Evolutionary conservation across 2,329 filamentous ascomycete species (phyloP).

Genomic region (Colletotrichum zoysiae): DNA sequence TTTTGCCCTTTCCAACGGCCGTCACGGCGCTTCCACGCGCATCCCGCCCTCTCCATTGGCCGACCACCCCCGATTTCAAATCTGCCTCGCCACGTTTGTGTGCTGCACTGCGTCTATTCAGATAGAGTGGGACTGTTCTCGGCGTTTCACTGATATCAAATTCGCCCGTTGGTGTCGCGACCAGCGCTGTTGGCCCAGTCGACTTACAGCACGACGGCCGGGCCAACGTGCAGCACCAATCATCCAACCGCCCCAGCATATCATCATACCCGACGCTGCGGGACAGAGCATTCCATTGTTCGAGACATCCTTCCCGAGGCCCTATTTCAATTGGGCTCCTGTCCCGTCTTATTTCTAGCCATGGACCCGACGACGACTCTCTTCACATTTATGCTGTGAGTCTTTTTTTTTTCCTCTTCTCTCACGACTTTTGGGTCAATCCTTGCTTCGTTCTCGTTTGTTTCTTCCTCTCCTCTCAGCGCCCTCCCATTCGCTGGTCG

Average conservation of each 20-base stretch:
- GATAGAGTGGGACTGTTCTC: slow-evolving; percentile 45
- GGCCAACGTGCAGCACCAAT: slow-evolving; percentile 33
- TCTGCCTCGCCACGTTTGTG: slow-evolving; percentile 28
- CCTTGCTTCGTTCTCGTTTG: slow-evolving; percentile 41
- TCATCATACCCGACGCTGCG: slow-evolving; percentile 11
- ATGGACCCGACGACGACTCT: slow-evolving; percentile 68
- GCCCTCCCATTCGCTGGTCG: slow-evolving; percentile 33
- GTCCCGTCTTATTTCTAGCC: slow-evolving; percentile 30
- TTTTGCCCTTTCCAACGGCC: slow-evolving; percentile 40
- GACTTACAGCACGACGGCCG: slow-evolving; percentile 33
- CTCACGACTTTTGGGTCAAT: slow-evolving; percentile 41
- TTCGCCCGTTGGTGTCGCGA: slow-evolving; percentile 27
- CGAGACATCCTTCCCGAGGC: slow-evolving; percentile 20
- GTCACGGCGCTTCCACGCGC: slow-evolving; percentile 50
- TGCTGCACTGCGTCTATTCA: slow-evolving; percentile 47
- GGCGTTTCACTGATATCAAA: slow-evolving; percentile 41
- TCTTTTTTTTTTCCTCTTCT: slow-evolving; percentile 49
- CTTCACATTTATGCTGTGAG: slow-evolving; percentile 63
- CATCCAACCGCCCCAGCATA: slow-evolving; percentile 16
- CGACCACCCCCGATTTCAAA: slow-evolving; percentile 45
- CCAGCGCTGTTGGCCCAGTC: slow-evolving; percentile 37
- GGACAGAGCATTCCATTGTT: slow-evolving; percentile 17
- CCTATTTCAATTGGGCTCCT: slow-evolving; percentile 32
- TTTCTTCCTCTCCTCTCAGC: slow-evolving; percentile 8
- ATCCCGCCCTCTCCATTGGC: slow-evolving; percentile 46